These are phyloP conservation scores for Spencermartinsiella ligniputridi DNA, from an alignment of 1,139 yeast genomes.

Conservation along the genomic window DNA sequence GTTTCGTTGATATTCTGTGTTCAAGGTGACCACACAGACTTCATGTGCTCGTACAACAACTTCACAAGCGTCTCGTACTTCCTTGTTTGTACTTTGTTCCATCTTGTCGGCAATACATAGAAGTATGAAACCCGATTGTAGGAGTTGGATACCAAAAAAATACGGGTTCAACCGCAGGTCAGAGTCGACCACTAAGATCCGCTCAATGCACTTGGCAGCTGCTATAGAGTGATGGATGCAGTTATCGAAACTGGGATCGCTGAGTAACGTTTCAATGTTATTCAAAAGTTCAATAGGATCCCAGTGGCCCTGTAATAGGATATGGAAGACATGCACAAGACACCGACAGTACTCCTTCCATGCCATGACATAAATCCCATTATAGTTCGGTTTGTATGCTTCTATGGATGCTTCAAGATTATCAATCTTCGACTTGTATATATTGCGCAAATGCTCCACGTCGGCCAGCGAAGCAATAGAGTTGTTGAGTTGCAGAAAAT, in stretches of 20 bases:
- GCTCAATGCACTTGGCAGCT: slow-evolving; percentile 26
- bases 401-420: slow-evolving; percentile 19
- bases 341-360: slow-evolving; percentile 25
- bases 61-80: slow-evolving; percentile 31
- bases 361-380: slow-evolving; percentile 14
- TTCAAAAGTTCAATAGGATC: slow-evolving; percentile 20
- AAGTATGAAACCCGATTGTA: slow-evolving; percentile 29
- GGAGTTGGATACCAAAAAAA: slow-evolving; percentile 29
- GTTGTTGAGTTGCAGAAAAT: slow-evolving; percentile 8
- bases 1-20: slow-evolving; percentile 32
- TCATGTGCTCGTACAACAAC: slow-evolving; percentile 33
- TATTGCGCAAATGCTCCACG: slow-evolving; percentile 12
- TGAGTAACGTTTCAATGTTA: slow-evolving; percentile 21
- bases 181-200: slow-evolving; percentile 25
- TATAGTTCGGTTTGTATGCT: slow-evolving; percentile 8
- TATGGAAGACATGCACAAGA: slow-evolving; percentile 21
- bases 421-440: slow-evolving; percentile 12
- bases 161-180: slow-evolving; percentile 28
- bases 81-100: slow-evolving; percentile 27
- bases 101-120: slow-evolving; percentile 28
- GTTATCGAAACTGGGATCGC: slow-evolving; percentile 21
- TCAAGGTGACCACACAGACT: slow-evolving; percentile 31
- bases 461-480: slow-evolving; percentile 7
- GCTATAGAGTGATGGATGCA: slow-evolving; percentile 26
- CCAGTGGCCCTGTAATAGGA: slow-evolving; percentile 23